Evolutionary conservation across 2,329 filamentous ascomycete genomes (phyloP).

Genomic region (Rasamsonia emersonii): DNA sequence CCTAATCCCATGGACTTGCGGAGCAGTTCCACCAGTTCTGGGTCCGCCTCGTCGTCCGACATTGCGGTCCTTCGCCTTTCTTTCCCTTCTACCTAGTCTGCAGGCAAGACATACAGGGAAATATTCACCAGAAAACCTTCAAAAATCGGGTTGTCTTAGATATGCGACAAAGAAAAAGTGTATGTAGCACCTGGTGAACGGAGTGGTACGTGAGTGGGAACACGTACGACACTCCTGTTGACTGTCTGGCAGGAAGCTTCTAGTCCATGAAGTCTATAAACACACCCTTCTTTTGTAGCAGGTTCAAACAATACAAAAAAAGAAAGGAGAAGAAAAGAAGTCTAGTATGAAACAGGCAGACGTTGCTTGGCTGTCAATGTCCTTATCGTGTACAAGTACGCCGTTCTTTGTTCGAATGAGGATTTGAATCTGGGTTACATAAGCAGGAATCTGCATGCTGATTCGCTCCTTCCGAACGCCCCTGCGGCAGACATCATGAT

Average conservation of each 20-base stretch:
- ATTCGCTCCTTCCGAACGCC: constrained; percentile 2
- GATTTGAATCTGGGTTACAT: constrained; percentile 2
- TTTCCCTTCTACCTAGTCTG: constrained; percentile 6
- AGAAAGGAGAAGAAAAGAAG: constrained; percentile 1
- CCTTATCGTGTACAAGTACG: background rate
- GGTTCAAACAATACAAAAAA: too few species aligned
- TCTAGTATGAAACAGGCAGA: constrained; percentile 3
- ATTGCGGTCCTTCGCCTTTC: constrained; percentile 39
- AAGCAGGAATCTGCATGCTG: background rate
- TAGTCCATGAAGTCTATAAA: too few species aligned
- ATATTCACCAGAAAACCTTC: too few species aligned
- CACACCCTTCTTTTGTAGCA: too few species aligned
- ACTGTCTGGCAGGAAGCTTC: too few species aligned
- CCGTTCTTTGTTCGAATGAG: background rate
- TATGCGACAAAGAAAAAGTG: too few species aligned
- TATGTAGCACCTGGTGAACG: too few species aligned
- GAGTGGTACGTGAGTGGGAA: too few species aligned
- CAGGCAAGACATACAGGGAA: constrained; percentile 7
- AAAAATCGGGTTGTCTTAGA: too few species aligned
- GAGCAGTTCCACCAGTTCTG: constrained; percentile 76
- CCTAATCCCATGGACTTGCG: constrained; percentile 66
- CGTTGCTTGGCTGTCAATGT: background rate
- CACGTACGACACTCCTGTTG: too few species aligned
- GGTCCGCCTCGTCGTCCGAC: constrained; percentile 88
- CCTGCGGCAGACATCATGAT: constrained; percentile 1